phyloP scores from a whole-genome alignment of 139 green algal genomes.

The Micromonas commoda region DNA sequence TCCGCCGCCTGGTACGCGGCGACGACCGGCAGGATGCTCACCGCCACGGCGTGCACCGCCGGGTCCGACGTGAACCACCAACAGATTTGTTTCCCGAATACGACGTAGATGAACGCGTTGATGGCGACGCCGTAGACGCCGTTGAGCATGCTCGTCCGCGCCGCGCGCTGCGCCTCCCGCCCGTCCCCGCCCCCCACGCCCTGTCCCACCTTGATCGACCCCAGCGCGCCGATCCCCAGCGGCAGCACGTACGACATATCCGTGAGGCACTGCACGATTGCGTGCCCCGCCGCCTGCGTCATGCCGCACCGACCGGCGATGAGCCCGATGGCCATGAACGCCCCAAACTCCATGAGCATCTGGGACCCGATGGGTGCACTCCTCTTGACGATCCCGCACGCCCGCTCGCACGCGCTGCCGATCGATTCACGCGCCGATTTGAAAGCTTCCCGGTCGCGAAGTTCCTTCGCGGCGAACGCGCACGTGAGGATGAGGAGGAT shows the following conservation, averaged over 20 bases:
- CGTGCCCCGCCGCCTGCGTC: not conserved
- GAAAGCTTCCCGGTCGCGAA: not conserved
- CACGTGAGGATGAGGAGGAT: not conserved
- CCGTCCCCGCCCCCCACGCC: not conserved
- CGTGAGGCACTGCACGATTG: slow-evolving; percentile 6
- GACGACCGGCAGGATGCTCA: not conserved
- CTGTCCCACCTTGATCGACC: not conserved
- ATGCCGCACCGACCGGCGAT: slow-evolving; percentile 5
- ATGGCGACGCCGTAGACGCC: not conserved
- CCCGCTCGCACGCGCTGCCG: too few species aligned
- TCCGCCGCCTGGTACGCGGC: slow-evolving; percentile 5
- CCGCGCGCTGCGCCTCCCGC: not conserved
- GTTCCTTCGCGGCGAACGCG: not conserved
- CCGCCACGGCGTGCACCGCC: slow-evolving; percentile 2
- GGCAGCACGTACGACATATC: slow-evolving; percentile 8
- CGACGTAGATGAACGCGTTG: slow-evolving; percentile 1
- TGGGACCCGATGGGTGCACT: not conserved
- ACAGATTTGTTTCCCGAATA: not conserved
- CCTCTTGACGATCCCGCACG: not conserved
- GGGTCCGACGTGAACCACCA: not conserved
- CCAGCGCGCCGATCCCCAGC: slow-evolving; percentile 1
- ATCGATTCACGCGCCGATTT: not conserved
- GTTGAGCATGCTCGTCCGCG: not conserved
- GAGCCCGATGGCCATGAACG: not conserved
- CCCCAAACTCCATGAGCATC: slow-evolving; percentile 1